Evolutionary conservation across 768 basidiomycete species (phyloP), one percentile per base, ranked within the genome.

Genomic region (Psilocybe azurescens): DNA sequence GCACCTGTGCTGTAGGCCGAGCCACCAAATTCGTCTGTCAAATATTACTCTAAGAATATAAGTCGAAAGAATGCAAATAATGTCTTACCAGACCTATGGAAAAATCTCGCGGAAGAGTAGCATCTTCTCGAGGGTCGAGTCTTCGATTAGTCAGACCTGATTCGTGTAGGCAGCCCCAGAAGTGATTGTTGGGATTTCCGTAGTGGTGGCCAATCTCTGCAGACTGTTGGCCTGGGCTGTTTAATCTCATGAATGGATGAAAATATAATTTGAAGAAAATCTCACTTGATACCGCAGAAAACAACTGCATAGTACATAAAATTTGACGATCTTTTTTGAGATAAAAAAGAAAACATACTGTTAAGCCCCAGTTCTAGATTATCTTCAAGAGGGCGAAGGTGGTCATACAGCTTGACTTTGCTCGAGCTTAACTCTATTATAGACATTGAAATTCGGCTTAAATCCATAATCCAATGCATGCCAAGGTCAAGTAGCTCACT

Each of bases 201-300:
- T 87, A 95, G 71, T 95, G 93, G 71, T 92, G 90, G 0, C 93
- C 93, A 2, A 80, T 78, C 59, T 80, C 79, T 0, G 90, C 88
- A 0, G 92, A 93, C 70, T 77, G 82, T 64, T 82, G 73, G 1
- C 91, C 93, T 2, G 90, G 90, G 68, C 89, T 93, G 14, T 14
- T 18, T 5, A 53, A 16, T 20, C 5, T 14, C 16, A 53, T 44
- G 3, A 56, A 56, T 13, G 39, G 49, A 11, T 13, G 33, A 38
- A 10, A 7, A 33, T 53, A 36, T 51, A 3, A 5, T 9, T 8
- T 1, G 16, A 24, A 14, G 6, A 48, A 36, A 7, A n/a, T 64
- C 81, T 57, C 64, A 93, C 93, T 94, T 95, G 53, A 95, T 93
- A 7, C 94, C 93, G 68, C 91, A 94, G 65, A 95, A 93, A 13